Evolutionary conservation across 164 flowering plant genomes (phyloP).

Genomic region (Vitis rotundifolia): DNA sequence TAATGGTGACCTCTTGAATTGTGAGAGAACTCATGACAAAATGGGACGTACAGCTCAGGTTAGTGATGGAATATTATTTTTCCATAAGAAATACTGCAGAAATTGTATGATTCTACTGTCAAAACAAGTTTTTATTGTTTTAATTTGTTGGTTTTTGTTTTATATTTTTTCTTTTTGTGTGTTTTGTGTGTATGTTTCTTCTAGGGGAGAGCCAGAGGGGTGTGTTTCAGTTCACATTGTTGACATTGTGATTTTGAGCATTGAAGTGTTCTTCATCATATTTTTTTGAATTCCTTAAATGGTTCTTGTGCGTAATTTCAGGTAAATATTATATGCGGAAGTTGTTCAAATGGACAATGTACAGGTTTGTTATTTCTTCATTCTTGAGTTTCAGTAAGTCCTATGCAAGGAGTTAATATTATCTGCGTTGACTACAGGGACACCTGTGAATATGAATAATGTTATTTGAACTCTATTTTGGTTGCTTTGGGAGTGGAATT

Average conservation of each 20-base stretch:
- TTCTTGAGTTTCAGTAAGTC: not conserved
- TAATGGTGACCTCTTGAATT: slow-evolving; percentile 74
- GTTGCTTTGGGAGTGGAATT: no score
- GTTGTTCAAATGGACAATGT: slow-evolving; percentile 66
- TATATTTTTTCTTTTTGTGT: not conserved
- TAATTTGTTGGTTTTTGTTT: not conserved
- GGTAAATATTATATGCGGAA: slow-evolving; percentile 85
- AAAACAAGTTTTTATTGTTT: no score
- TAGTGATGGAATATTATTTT: slow-evolving; percentile 10
- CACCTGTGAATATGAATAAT: no score
- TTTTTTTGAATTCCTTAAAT: not conserved
- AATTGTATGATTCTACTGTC: no score
- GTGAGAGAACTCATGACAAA: slow-evolving; percentile 82
- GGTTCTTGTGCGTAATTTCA: slow-evolving; percentile 31
- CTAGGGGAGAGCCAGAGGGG: no score
- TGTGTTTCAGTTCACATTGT: no score
- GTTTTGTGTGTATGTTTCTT: no score
- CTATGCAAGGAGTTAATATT: not conserved
- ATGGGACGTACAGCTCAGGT: slow-evolving; percentile 96
- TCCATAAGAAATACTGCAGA: not conserved
- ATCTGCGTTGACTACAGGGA: not conserved
- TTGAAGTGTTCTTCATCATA: not conserved
- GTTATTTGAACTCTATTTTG: no score
- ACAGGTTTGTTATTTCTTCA: slow-evolving; percentile 53
- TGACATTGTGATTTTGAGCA: not conserved